Base-by-base conservation (phyloP, 202 grass and related monocot species). In the Setaria italica region DNA sequence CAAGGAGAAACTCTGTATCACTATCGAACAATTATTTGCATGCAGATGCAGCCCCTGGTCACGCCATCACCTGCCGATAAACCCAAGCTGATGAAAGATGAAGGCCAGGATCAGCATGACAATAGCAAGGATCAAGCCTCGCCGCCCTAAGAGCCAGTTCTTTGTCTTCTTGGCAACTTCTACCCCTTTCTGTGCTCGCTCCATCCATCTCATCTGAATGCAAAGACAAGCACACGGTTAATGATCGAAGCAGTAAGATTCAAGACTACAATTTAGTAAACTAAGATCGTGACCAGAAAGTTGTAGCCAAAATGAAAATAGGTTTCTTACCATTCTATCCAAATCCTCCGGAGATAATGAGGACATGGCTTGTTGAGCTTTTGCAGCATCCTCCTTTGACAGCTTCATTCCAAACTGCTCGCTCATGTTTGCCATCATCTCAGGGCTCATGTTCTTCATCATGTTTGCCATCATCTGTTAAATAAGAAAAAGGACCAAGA, bases 391-490 rank as follows among this genome's bases (percentile, higher is more conserved):
- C 74, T 99, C 94, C 84, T 91, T 94, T 45, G 97, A 94, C 14
- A 99, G 84, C 48, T 99, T 97, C 92, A 99, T 94, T 76, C 97
- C 94, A 82, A 94, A 99, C 83, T 94, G 94, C 76, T 91, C 85
- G 15, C 94, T 91, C 90, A 99, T 97, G 72, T 92, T 97, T 79
- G 87, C 90, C 97, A 99, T 99, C 92, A 92, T 97, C 71, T 99
- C 97, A 33, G 97, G 97, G 75, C 69, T 94, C 90, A 99, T 99
- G 84, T 90, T 99, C 89, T 91, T 96, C 90, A 99, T 97, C 97
- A 99, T 93, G 51, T 85, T 87, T 90, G 92, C 4, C 87, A 97
- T 85, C 97, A 99, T 99, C 97, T 99, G 88, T 73, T 30, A 62
- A 74, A 85, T 79, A 35, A 76, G 6, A 57, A 21, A 86, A 59